A percentile compares a stretch with the other conserved stretches of the same genome.
phyloP scores from a whole-genome alignment of 495 filamentous ascomycete genomes.

The Copromyces sp. region DNA sequence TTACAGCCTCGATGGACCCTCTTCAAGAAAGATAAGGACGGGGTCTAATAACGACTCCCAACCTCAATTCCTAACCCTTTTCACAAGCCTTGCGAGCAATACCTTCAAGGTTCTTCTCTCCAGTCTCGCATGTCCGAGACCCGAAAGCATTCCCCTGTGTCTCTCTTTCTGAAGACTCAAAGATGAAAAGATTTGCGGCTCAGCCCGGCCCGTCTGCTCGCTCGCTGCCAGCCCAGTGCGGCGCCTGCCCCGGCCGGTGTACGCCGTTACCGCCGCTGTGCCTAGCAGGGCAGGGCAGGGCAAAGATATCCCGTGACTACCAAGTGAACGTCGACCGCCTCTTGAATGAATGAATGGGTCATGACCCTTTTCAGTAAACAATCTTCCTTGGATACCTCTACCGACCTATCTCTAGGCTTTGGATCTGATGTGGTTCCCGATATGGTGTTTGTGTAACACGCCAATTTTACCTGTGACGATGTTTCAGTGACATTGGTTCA shows the following conservation, averaged over 20 bases:
- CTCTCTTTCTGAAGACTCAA: neutral
- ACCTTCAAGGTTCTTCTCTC: neutral
- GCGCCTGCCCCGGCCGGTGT: neutral
- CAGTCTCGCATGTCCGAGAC: neutral
- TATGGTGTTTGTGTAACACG: neutral
- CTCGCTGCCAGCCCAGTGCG: neutral
- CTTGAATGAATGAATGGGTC: neutral
- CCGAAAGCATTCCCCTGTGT: neutral
- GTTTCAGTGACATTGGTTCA: neutral
- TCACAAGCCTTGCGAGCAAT: neutral
- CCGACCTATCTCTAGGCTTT: no score
- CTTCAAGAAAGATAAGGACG: neutral
- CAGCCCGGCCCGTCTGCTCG: neutral
- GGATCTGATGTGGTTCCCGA: neutral
- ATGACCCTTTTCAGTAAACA: neutral
- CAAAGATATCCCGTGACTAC: neutral
- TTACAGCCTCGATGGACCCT: neutral
- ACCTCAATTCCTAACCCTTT: neutral
- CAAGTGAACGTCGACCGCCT: neutral
- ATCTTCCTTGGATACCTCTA: neutral
- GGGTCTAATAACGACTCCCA: neutral
- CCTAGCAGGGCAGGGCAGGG: neutral
- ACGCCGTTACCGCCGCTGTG: neutral
- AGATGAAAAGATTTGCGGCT: neutral
- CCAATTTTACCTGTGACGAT: neutral